phyloP scores from a whole-genome alignment of 164 flowering plant genomes.

The Aristolochia fimbriata region DNA sequence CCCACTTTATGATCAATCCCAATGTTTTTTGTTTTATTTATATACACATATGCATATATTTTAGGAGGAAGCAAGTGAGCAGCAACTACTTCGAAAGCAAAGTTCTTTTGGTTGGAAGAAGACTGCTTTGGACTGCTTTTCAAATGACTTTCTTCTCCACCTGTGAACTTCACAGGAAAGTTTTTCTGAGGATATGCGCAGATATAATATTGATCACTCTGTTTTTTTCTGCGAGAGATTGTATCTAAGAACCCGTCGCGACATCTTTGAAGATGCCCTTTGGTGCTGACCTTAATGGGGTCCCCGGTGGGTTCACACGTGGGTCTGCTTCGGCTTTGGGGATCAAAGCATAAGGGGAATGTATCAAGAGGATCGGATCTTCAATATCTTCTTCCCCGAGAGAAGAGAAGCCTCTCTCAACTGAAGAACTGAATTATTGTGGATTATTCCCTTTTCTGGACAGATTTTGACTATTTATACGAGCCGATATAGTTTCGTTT shows the following conservation, averaged over 20 bases:
- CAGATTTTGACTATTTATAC: too few species aligned
- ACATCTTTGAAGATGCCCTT: not conserved
- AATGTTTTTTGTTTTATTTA: not conserved
- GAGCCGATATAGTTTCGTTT: too few species aligned
- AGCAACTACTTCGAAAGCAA: not conserved
- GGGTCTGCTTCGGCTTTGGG: not conserved
- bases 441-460: too few species aligned
- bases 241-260: not conserved
- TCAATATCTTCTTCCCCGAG: not conserved
- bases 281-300: not conserved
- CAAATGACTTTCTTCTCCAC: too few species aligned
- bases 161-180: too few species aligned
- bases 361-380: not conserved
- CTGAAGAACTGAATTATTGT: not conserved
- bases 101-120: not conserved
- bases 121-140: too few species aligned
- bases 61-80: not conserved
- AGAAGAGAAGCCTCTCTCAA: not conserved
- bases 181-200: too few species aligned
- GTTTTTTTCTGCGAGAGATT: too few species aligned
- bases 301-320: not conserved
- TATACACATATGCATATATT: not conserved
- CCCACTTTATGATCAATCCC: not conserved
- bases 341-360: constrained; percentile 1
- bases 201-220: too few species aligned